Base-by-base conservation (phyloP, 2,329 filamentous ascomycete genomes). In the Cladosporium sphaerospermum region DNA sequence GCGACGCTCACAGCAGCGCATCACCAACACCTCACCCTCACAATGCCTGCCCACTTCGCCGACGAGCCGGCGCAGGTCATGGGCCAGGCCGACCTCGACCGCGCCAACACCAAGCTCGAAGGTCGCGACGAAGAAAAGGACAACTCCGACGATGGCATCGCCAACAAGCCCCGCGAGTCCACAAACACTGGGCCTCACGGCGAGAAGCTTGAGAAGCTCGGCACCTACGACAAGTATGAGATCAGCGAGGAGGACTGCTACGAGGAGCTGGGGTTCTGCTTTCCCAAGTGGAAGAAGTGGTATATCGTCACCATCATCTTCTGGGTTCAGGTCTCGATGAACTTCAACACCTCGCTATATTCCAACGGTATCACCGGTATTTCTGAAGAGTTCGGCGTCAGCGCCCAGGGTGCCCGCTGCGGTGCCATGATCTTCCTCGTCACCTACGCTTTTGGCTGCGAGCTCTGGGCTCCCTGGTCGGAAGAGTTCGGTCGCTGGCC, bases 341-440 rank as follows among this genome's bases (percentile, higher is more conserved):
- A 81, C 64, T 77, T 81, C 67, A 81, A 81, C 64, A 77, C 78
- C 0, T 78, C 75, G 6, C 68, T 81, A 5, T 81, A 78, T 62
- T 74, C 75, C 45, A 81, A 80, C 53, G 78, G 73, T 0, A 69
- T 80, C 18, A 60, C 57, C 3, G 71, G 71, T 16, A 75, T 81
- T 32, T 61, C 67, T 2, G 63, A 75, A 46, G 65, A 77, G 13
- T 78, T 78, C 47, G 59, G 64, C 52, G 70, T 80, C 49, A 75
- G 69, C 52, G 65, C 69, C 28, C 74, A 78, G 59, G 72, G 69
- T 1, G 75, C 75, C 2, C 73, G 76, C 4, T 70, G 71, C 9
- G 75, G 75, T 9, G 75, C 77, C 16, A 73, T 73, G 57, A 64
- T 75, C 4, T 81, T 79, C 63, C 67, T 81, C 2, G 68, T 80